These are phyloP conservation scores for Ramaria sp. DNA, from an alignment of 768 basidiomycete genomes.

Conservation along the genomic window DNA sequence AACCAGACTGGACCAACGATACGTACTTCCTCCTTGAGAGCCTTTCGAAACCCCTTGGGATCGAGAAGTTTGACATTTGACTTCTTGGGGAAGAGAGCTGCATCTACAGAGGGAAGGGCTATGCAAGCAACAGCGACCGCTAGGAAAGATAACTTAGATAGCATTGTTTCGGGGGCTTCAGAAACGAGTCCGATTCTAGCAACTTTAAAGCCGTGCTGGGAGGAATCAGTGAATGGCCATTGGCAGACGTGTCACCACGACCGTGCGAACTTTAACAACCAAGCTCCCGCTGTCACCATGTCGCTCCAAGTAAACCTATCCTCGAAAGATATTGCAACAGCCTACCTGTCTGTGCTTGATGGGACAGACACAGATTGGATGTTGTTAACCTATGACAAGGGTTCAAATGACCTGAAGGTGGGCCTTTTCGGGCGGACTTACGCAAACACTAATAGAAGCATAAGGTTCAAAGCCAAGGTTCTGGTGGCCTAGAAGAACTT, in stretches of 20 bases:
- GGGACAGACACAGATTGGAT: constrained; percentile 63
- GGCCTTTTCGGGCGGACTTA: background rate
- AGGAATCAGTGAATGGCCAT: background rate
- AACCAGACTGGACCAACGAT: background rate
- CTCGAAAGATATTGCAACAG: constrained; percentile 55
- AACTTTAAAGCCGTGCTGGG: background rate
- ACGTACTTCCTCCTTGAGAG: constrained; percentile 66
- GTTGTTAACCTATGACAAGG: constrained; percentile 70
- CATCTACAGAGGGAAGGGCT: constrained; percentile 35
- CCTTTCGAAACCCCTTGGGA: constrained; percentile 55
- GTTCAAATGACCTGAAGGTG: constrained; percentile 68
- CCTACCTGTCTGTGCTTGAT: constrained; percentile 67
- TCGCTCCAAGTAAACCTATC: constrained; percentile 75
- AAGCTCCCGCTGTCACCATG: constrained; percentile 30
- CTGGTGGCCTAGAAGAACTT: constrained; percentile 80
- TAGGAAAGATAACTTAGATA: constrained; percentile 25
- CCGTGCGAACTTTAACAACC: constrained; percentile 8
- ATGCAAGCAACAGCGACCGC: constrained; percentile 26
- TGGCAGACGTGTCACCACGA: constrained; percentile 6
- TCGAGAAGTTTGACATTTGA: constrained; percentile 66
- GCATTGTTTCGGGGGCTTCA: constrained; percentile 17
- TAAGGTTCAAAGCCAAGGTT: constrained; percentile 66
- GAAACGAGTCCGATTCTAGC: background rate
- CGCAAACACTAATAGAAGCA: background rate
- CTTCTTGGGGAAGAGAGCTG: constrained; percentile 39